Evolutionary conservation across 2,329 filamentous ascomycete genomes (phyloP), one percentile per base, ranked within the genome.

Genomic region (Cladosporium velox): DNA sequence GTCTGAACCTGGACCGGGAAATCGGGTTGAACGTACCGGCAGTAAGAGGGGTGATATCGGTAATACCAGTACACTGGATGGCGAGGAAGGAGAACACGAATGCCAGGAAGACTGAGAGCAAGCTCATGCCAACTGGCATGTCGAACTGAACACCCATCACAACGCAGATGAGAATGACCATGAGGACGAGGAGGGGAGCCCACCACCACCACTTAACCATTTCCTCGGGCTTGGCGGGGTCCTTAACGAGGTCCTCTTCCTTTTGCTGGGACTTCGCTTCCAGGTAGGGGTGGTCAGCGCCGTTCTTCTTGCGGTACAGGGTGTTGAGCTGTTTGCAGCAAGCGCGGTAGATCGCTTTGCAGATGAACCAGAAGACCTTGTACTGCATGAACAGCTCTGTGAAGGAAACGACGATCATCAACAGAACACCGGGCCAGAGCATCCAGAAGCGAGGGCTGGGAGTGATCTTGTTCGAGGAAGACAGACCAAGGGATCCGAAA

Each of bases 71-170:
- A 73, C 85, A 86, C 73, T 88, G 86, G 68, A 88, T 86, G 57
- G 85, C 85, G 28, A 88, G 78, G 79, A 88, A 86, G 54, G 85
- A 84, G 77, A 88, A 88, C 72, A 88, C 79, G 79, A 88, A 86
- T 65, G 84, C 84, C 47, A 88, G 79, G 67, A 88, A 72, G 67
- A 85, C 79, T 41, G 85, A 84, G 12, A 88, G 78, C 54, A 88
- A 78, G 10, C 84, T 84, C 75, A 87, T 80, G 63, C 86, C 86
- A 3, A 85, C 80, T 59, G 85, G 80, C 79, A 87, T 86, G 14
- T 84, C 78, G 79, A 83, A 87, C 70, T 86, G 83, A 52, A 84
- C 77, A 60, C 78, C 80, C 70, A 87, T 81, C 65, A 87, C 78
- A 64, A 86, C 81, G 70, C 80, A 85, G 38, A 81, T 77, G 54